Evolutionary conservation across 768 basidiomycete species (phyloP).

Genomic region (Leccinum disarticulatum): DNA sequence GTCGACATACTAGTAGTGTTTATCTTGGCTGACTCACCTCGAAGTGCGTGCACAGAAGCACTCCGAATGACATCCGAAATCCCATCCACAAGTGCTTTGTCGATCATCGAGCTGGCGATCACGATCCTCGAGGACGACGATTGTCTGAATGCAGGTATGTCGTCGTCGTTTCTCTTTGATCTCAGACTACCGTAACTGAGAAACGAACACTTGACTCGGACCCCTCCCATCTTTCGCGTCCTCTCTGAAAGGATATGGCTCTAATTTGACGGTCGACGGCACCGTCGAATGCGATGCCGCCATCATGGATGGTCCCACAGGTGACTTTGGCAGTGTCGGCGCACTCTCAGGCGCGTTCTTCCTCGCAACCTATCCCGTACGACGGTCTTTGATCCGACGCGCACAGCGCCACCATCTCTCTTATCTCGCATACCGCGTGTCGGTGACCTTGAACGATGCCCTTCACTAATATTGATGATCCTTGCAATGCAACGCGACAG

Average conservation of each 20-base stretch:
- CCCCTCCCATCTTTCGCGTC: background rate
- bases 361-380: background rate
- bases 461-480: background rate
- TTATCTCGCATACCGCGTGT: background rate
- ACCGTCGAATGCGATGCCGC: conserved; percentile 82
- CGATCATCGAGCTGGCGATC: conserved; percentile 56
- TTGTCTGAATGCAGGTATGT: conserved; percentile 65
- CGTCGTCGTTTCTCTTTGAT: background rate
- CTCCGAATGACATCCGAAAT: conserved; percentile 24
- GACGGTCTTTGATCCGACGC: conserved; percentile 2
- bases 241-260: conserved; percentile 58
- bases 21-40: conserved; percentile 4
- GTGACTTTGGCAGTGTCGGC: conserved; percentile 70
- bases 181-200: background rate
- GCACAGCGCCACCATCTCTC: background rate
- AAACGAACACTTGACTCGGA: background rate
- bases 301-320: conserved; percentile 53
- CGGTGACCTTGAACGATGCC: background rate
- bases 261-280: conserved; percentile 75
- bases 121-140: conserved; percentile 62
- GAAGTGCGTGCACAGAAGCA: conserved; percentile 54
- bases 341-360: conserved; percentile 59
- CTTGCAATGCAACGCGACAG: conserved; percentile 31
- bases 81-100: conserved; percentile 33
- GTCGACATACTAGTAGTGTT: background rate